Conservation (phyloP, 192 early-diverging fungal species). For the Phycomyces blakesleeanus region DNA sequence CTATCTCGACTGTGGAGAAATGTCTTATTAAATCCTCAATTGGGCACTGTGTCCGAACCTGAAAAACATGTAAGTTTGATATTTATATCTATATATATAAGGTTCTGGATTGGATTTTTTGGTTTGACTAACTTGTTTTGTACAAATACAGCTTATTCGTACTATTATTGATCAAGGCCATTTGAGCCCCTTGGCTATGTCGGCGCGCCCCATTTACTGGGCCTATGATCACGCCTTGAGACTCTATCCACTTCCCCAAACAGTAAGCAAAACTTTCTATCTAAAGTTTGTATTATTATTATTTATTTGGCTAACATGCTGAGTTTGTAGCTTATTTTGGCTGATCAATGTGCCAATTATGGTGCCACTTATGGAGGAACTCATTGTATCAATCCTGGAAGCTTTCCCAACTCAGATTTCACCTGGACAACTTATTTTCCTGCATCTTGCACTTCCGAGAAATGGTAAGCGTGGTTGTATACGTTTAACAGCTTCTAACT, state of each 20-base stretch:
- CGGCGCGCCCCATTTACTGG: constrained; percentile 76
- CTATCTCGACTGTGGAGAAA: constrained; percentile 73
- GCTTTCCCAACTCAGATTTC: constrained; percentile 47
- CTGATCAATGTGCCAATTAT: constrained; percentile 84
- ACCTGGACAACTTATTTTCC: constrained; percentile 78
- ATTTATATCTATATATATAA: background rate
- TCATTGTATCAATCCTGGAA: constrained; percentile 74
- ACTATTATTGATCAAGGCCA: constrained; percentile 85
- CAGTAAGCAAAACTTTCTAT: no score
- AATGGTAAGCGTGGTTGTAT: constrained; percentile 52
- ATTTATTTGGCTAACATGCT: background rate
- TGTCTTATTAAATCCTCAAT: constrained; percentile 28
- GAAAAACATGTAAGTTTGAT: constrained; percentile 20
- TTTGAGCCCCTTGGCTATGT: constrained; percentile 75
- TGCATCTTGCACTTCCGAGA: constrained; percentile 44
- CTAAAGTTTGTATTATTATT: no score
- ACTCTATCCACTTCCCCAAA: constrained; percentile 84
- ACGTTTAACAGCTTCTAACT: no score
- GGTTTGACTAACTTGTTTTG: background rate
- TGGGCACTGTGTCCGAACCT: constrained; percentile 11
- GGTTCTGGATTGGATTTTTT: background rate
- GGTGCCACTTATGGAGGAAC: constrained; percentile 70
- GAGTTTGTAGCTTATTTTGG: constrained; percentile 66
- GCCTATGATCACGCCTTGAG: constrained; percentile 79
- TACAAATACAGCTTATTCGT: constrained; percentile 57